Percentiles rank a stretch among this genome's conserved stretches.
Evolutionary conservation across 768 basidiomycete genomes (phyloP).

Genomic region (Suillus sp.): DNA sequence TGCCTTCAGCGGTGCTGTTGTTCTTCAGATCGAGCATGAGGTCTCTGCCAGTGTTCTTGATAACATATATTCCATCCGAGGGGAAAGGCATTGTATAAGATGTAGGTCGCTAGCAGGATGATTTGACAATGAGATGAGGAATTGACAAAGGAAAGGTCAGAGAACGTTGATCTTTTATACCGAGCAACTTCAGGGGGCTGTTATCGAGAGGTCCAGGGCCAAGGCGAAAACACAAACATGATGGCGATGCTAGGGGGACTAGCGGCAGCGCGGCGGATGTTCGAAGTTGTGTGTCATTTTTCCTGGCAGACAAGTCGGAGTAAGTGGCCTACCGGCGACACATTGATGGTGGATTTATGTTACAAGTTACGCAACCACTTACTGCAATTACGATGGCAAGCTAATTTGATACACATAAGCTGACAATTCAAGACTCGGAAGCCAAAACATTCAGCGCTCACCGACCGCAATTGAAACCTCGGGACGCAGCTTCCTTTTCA

Average conservation of each 20-base stretch:
- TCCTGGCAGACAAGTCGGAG: too few species aligned
- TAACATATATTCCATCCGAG: neutral
- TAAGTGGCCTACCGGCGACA: too few species aligned
- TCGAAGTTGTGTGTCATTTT: too few species aligned
- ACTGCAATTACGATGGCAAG: neutral
- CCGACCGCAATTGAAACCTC: neutral
- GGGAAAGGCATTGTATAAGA: constrained; percentile 2
- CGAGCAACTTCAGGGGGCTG: neutral
- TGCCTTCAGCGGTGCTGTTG: neutral
- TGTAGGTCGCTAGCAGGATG: neutral
- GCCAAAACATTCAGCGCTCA: neutral
- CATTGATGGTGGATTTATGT: too few species aligned
- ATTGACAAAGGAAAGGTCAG: neutral
- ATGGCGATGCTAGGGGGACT: neutral
- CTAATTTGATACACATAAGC: neutral
- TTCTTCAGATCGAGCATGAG: neutral
- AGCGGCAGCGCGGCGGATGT: too few species aligned
- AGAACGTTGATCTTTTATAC: neutral
- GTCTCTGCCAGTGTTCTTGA: neutral
- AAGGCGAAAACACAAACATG: neutral
- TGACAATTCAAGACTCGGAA: neutral
- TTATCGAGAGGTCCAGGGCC: neutral
- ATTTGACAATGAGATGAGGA: neutral
- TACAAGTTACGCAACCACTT: neutral
- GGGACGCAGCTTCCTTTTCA: neutral